Evolutionary conservation across 2,329 filamentous ascomycete genomes (phyloP), one percentile per base, ranked within the genome.

Genomic region (Ophiognomonia clavigignenti-juglandacearum): DNA sequence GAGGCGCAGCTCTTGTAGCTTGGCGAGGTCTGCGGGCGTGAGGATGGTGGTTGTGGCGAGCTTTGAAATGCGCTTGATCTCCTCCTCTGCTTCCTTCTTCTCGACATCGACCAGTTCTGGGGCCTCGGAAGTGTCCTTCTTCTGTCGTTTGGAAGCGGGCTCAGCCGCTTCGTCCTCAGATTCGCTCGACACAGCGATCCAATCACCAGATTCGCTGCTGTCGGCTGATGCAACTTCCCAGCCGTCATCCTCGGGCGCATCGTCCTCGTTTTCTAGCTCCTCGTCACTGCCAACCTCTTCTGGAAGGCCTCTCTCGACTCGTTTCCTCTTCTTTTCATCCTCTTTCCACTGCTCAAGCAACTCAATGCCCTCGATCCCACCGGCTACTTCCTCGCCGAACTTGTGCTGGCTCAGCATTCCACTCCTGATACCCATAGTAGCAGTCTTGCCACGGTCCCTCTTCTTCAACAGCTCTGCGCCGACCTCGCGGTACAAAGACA

Each of bases 21-120:
- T 97, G 56, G 88, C 85, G n/a, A 97, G 78, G 66, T 98, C 93
- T 11, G 93, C 93, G 0, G 93, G 93, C 0, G 93, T 98, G 52
- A 98, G 83, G 55, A 98, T 95, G 40, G 88, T 86, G 2, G 88
- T 95, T 0, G 88, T 96, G n/a, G 91, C 91, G 36, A 96, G 80
- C 58, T 83, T 89, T 11, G 85, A 82, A 55, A 82, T 77, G 52
- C 73, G 70, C 47, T 72, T 63, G 6, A 71, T 57, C 50, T 74
- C 69, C 11, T 65, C 68, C n/a, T 70, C 69, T 4, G 61, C 55
- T 34, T 72, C 68, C 38, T 74, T 67, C 50, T 75, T 67, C 8
- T 70, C 70, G 37, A 66, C 65, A 6, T 53, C 58, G 42, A 59
- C 57, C 8, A 63, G 55, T 3, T 57, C 51, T 2, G 57, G 56